Evolutionary conservation across 1,284 basidiomycete genomes (phyloP).

Genomic region (Pterulicium gracile): DNA sequence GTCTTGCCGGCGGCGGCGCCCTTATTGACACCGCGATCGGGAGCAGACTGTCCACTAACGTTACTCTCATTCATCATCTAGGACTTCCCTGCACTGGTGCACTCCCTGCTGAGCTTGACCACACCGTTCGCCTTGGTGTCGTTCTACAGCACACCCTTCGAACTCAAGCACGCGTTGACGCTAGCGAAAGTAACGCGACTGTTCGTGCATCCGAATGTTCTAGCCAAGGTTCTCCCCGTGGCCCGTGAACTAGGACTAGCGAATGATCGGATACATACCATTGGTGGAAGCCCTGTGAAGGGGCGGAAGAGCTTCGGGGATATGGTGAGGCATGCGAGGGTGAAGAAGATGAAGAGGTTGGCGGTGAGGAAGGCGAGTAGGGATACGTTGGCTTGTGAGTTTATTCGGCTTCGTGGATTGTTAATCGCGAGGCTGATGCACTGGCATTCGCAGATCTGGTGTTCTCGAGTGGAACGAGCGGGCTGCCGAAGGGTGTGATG

Average conservation of each 20-base stretch:
- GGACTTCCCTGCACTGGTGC: background rate
- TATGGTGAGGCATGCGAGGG: background rate
- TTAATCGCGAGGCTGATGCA: slow-evolving; percentile 3
- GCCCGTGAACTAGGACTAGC: slow-evolving; percentile 6
- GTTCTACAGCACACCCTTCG: background rate
- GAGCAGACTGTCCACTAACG: too few species aligned
- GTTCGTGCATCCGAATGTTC: slow-evolving; percentile 8
- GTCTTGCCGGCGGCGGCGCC: background rate
- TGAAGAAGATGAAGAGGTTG: background rate
- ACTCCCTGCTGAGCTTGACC: background rate
- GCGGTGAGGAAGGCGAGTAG: background rate
- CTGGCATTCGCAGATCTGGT: slow-evolving; percentile 10
- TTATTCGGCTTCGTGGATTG: background rate
- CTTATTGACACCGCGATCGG: too few species aligned
- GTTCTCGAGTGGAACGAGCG: slow-evolving; percentile 13
- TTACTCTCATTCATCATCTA: too few species aligned
- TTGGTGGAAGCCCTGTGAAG: slow-evolving; percentile 5
- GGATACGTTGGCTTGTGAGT: background rate
- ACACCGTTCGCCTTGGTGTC: background rate
- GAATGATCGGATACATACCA: slow-evolving; percentile 8
- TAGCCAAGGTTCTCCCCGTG: slow-evolving; percentile 5
- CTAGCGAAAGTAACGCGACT: slow-evolving; percentile 6
- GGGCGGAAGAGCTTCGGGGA: slow-evolving; percentile 2
- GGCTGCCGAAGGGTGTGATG: slow-evolving; percentile 11
- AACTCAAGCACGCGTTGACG: slow-evolving; percentile 4